These are phyloP conservation scores for Hordeum vulgare DNA, from an alignment of 176 grass and related monocot genomes.

Conservation along the genomic window MorexV3_pseudomolecules_assembly NC_058523.1:533552079-533552578, in stretches of 20 bases:
- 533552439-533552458: not conserved
- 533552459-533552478: not conserved
- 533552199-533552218: not conserved
- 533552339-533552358: too few species aligned
- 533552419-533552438: not conserved
- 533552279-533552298: not conserved
- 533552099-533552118: constrained; percentile 64
- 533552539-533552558: not conserved
- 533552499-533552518: not conserved
- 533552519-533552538: not conserved
- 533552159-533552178: not conserved
- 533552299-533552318: not conserved
- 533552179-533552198: not conserved
- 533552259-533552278: not conserved
- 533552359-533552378: too few species aligned
- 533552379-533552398: not conserved
- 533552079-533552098: constrained; percentile 51
- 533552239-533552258: not conserved
- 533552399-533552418: not conserved
- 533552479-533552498: not conserved
- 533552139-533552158: not conserved
- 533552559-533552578: not conserved
- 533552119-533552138: constrained; percentile 55
- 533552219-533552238: not conserved
- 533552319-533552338: not conserved